A percentile compares a stretch with the other conserved stretches of the same genome.
Conservation (phyloP, 2,329 filamentous ascomycete genomes). For the Reticulascus tulasneorum region DNA sequence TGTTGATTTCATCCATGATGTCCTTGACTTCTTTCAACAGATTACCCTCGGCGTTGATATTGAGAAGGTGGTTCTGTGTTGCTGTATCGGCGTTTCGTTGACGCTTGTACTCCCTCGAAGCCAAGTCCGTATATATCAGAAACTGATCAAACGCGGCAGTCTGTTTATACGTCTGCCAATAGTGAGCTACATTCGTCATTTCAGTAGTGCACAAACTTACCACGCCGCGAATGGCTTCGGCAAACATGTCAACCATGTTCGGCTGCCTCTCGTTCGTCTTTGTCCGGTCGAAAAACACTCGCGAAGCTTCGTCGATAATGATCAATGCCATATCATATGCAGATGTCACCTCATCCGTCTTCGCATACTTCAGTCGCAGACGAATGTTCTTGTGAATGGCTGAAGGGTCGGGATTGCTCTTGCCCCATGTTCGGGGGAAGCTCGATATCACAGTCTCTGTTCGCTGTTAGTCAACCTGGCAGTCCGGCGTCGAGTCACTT, state of each 20-base stretch:
- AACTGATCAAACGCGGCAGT: constrained; percentile 32
- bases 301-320: constrained; percentile 37
- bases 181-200: not conserved
- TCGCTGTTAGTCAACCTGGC: no score
- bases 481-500: no score
- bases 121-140: constrained; percentile 19
- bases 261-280: constrained; percentile 26
- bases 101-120: constrained; percentile 16
- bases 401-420: constrained; percentile 33
- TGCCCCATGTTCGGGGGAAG: constrained; percentile 39
- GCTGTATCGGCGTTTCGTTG: constrained; percentile 10
- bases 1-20: constrained; percentile 43
- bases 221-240: constrained; percentile 34
- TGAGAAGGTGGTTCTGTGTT: constrained; percentile 26
- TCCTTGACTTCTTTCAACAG: constrained; percentile 42
- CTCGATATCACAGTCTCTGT: constrained; percentile 35
- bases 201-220: constrained; percentile 21
- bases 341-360: constrained; percentile 25
- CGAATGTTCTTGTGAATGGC: constrained; percentile 38
- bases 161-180: constrained; percentile 30
- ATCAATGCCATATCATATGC: constrained; percentile 38
- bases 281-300: constrained; percentile 35
- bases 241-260: constrained; percentile 36
- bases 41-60: constrained; percentile 38
- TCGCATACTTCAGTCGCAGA: constrained; percentile 20